Percentiles rank a stretch among this genome's conserved stretches.
These are phyloP conservation scores for Aspergillus taichungensis DNA, from an alignment of 495 filamentous ascomycete genomes.

Conservation along the genomic window DNA sequence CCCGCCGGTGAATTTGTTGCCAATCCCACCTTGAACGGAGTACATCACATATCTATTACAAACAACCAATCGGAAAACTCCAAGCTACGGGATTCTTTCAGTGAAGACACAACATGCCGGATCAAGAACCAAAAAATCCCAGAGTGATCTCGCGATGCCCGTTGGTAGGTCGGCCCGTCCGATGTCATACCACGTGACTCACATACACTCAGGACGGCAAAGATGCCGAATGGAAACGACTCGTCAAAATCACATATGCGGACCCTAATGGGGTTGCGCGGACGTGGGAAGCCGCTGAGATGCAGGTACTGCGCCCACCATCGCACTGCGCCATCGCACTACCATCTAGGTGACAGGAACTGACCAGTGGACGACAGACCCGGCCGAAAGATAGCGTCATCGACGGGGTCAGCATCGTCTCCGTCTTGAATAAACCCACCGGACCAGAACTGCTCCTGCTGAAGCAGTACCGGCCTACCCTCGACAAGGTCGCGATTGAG, in stretches of 20 bases:
- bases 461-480: constrained; percentile 80
- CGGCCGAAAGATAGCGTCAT: constrained; percentile 59
- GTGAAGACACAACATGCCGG: too few species aligned
- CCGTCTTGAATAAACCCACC: constrained; percentile 66
- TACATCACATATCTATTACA: too few species aligned
- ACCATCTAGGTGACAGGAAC: background rate
- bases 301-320: constrained; percentile 32
- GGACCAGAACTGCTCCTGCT: constrained; percentile 73
- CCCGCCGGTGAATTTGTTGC: too few species aligned
- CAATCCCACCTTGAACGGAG: too few species aligned
- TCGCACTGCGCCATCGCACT: background rate
- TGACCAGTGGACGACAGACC: constrained; percentile 29
- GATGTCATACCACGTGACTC: too few species aligned
- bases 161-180: too few species aligned
- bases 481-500: constrained; percentile 71
- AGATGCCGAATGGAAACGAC: constrained; percentile 67
- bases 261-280: constrained; percentile 61
- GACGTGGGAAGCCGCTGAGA: constrained; percentile 77
- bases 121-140: too few species aligned
- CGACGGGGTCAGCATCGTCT: constrained; percentile 86
- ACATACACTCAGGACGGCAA: constrained; percentile 21
- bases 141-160: too few species aligned
- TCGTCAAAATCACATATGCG: constrained; percentile 62
- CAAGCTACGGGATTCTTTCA: too few species aligned
- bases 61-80: too few species aligned